Base-by-base conservation (phyloP, 2,329 filamentous ascomycete species). In the Rhinocladiella similis region DNA sequence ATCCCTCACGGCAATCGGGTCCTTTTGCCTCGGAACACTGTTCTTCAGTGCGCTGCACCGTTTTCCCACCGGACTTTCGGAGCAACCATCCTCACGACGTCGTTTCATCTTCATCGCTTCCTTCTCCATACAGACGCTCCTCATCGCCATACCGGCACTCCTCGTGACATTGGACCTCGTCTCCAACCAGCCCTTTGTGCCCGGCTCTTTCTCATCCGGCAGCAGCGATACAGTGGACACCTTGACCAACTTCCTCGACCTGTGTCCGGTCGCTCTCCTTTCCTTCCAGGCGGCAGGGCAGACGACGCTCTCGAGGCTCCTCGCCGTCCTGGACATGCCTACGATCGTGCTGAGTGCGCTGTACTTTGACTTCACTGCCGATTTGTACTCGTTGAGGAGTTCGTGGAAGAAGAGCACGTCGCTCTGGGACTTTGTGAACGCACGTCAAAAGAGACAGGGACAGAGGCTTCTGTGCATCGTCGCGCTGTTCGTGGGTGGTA, bases 311-410 rank as follows among this genome's bases (percentile, higher is more conserved):
- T 76, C 72, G 53, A 71, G 75, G 2, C 66, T 71, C 4, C 67
- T 78, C 20, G 68, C 69, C 0, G 73, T 73, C 59, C 73, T 73
- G 47, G 75, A 77, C 63, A 72, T 78, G 39, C 75, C 75, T 13
- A 76, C 74, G 7, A 74, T 77, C 14, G 75, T 77, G 5, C 61
- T 78, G 61, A 78, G 75, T 10, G 76, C 74, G 42, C 67, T 77
- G 13, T 77, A 76, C 57, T 76, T 75, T 61, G 75, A 78, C 57
- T 71, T 77, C 45, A 72, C 72, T 2, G 72, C 72, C 4, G 75
- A 78, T 55, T 69, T 73, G 12, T 70, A 69, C 41, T 61, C 56
- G 19, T 50, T 76, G 22, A 61, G 61, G 0, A 64, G 61, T 3
- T 67, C 66, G 49, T 70, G 73, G n/a, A 66, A 63, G 14, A 61